Evolutionary conservation across 1,284 basidiomycete species (phyloP), one percentile per base, ranked within the genome.

Genomic region (Cryptococcus sp.): DNA sequence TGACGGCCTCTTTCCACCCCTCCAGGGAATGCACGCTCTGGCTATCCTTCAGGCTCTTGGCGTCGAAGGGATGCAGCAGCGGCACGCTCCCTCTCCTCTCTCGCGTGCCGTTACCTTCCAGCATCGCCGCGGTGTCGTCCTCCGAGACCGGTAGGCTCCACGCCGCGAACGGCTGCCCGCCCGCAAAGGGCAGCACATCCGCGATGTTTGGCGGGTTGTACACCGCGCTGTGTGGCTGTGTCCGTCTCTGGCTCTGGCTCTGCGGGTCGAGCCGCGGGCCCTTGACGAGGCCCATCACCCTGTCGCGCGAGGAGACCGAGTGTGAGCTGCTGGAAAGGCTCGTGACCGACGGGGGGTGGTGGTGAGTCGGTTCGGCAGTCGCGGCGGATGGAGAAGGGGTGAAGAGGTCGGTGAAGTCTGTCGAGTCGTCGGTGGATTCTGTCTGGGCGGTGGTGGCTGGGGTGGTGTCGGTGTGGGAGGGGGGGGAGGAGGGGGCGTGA

Each of bases 141-240:
- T 55, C 48, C 7, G 18, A 37, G 15, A 43, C 39, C 20, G 55
- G 48, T 39, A 16, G 56, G 33, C 24, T 54, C 68, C 69, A 71
- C 1, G 67, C 62, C 5, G 64, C 48, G 46, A 67, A 67, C 2
- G 66, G 66, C 5, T 53, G 45, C 5, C 51, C 56, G 4, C 52
- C 38, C 1, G 61, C 63, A 49, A 65, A 66, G 12, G 66, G 66
- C 12, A 71, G 47, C 0, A 69, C 61, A 39, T 69, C 63, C n/a
- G 58, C 52, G 2, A 67, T 57, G 42, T 56, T 59, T 12, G 67
- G 63, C 1, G 62, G 40, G 2, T 23, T 21, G 46, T 63, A 67
- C 4, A 58, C 43, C 40, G 42, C 56, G 50, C 57, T 56, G 49
- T 43, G 50, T 16, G 28, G 28, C 9, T 33, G 28, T 4, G 9